Evolutionary conservation across 192 early-diverging fungal genomes (phyloP).

Genomic region (Mortierella hygrophila): DNA sequence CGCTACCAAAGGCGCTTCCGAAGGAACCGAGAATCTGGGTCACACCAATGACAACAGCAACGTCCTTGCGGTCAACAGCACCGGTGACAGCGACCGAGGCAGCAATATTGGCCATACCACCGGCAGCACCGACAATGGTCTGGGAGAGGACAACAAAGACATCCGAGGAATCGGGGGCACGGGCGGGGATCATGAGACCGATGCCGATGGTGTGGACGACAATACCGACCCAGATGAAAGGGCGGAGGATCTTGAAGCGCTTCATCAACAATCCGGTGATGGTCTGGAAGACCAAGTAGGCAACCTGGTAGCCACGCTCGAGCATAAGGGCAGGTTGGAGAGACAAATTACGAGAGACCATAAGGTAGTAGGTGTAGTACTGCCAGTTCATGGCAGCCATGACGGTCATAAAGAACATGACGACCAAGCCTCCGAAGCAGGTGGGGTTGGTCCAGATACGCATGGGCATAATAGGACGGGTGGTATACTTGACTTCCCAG

Average conservation of each 20-base stretch:
- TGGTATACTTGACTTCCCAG: constrained; percentile 41
- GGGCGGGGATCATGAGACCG: constrained; percentile 48
- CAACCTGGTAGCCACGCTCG: constrained; percentile 46
- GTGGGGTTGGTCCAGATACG: constrained; percentile 48
- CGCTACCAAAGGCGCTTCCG: constrained; percentile 41
- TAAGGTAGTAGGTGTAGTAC: constrained; percentile 41
- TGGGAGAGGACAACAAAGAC: constrained; percentile 45
- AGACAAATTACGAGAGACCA: constrained; percentile 33
- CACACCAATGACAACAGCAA: constrained; percentile 38
- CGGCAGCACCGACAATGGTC: constrained; percentile 53
- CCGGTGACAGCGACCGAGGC: constrained; percentile 38
- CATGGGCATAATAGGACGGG: constrained; percentile 54
- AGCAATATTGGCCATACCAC: constrained; percentile 54
- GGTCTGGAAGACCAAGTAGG: constrained; percentile 43
- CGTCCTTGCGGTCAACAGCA: constrained; percentile 32
- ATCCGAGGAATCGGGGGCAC: constrained; percentile 31
- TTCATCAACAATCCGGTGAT: constrained; percentile 30
- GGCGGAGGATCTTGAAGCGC: constrained; percentile 35
- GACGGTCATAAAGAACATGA: constrained; percentile 48
- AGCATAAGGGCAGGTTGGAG: constrained; percentile 13
- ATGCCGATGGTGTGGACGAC: constrained; percentile 46
- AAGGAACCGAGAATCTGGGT: constrained; percentile 47
- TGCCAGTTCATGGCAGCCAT: constrained; percentile 52
- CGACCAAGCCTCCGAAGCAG: constrained; percentile 44
- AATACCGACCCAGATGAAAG: constrained; percentile 51